Evolutionary conservation across 1,139 yeast genomes (phyloP).

Genomic region (Saccharomyces hybrid): DNA sequence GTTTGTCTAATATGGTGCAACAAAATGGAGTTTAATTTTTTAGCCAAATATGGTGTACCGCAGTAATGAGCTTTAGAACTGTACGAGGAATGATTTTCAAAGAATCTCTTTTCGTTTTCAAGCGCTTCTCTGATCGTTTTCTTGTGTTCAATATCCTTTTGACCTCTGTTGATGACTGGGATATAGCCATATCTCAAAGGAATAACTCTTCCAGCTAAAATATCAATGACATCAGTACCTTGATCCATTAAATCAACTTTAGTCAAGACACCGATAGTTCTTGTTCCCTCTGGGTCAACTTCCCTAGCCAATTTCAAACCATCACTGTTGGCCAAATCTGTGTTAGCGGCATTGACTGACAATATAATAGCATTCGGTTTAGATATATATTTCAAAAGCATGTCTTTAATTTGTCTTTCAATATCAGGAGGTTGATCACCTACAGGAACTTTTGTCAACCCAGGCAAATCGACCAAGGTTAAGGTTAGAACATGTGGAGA

Average conservation of each 20-base stretch:
- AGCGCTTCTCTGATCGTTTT: slow-evolving; percentile 88
- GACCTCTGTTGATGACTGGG: slow-evolving; percentile 97
- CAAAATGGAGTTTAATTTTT: slow-evolving; percentile 81
- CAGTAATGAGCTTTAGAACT: slow-evolving; percentile 82
- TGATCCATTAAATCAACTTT: slow-evolving; percentile 97
- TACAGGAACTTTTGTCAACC: slow-evolving; percentile 97
- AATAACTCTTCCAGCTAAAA: slow-evolving; percentile 90
- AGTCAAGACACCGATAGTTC: slow-evolving; percentile 95
- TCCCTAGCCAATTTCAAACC: slow-evolving; percentile 94
- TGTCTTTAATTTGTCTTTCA: slow-evolving; percentile 87
- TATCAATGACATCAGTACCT: slow-evolving; percentile 96
- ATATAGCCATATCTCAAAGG: slow-evolving; percentile 94
- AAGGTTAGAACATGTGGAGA: slow-evolving; percentile 94
- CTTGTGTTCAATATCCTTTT: slow-evolving; percentile 80
- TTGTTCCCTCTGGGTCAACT: slow-evolving; percentile 93
- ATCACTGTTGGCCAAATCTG: slow-evolving; percentile 95
- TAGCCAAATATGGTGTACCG: slow-evolving; percentile 95
- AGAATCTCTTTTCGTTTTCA: slow-evolving; percentile 67
- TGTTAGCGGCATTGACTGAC: slow-evolving; percentile 94
- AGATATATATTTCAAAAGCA: slow-evolving; percentile 87
- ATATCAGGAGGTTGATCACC: slow-evolving; percentile 99
- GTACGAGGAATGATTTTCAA: slow-evolving; percentile 69
- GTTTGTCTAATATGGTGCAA: slow-evolving; percentile 91
- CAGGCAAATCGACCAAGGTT: slow-evolving; percentile 95
- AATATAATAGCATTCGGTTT: slow-evolving; percentile 94